Evolutionary conservation across 345 rosid genomes (phyloP).

Genomic region (Camelina sativa): DNA sequence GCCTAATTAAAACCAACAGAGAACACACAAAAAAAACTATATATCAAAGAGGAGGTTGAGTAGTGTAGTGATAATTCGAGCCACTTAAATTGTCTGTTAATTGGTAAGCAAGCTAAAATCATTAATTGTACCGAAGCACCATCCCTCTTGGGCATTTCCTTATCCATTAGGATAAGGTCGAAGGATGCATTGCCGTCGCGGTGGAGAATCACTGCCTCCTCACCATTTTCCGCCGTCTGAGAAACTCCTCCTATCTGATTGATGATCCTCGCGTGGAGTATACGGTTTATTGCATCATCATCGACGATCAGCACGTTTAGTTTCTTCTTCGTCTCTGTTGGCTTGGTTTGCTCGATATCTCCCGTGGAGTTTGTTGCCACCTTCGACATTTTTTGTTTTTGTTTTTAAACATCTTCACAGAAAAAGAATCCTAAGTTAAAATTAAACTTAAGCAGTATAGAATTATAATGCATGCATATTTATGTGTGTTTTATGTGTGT

Average conservation of each 20-base stretch:
- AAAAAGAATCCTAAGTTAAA: neutral
- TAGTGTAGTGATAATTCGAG: constrained; percentile 7
- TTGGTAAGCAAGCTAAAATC: neutral
- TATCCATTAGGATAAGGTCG: constrained; percentile 47
- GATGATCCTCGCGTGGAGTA: constrained; percentile 31
- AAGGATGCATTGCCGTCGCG: constrained; percentile 26
- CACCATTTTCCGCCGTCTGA: constrained; percentile 35
- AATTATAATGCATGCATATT: constrained; percentile 17
- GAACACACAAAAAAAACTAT: neutral
- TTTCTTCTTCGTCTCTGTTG: constrained; percentile 19
- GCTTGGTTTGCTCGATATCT: neutral
- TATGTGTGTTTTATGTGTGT: too few relatives aligned
- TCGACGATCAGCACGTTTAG: constrained; percentile 44
- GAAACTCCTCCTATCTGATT: constrained; percentile 27
- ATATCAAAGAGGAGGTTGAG: neutral
- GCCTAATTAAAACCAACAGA: constrained; percentile 28
- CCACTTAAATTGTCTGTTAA: neutral
- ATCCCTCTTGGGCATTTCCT: constrained; percentile 45
- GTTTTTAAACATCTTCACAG: neutral
- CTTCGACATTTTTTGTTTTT: neutral
- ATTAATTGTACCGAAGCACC: constrained; percentile 38
- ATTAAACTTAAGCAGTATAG: neutral
- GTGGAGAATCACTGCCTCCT: constrained; percentile 42
- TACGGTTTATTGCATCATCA: constrained; percentile 40
- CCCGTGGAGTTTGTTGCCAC: constrained; percentile 32